Conservation (phyloP, 169 alveolate genomes). For the Plasmodium falciparum region DNA sequence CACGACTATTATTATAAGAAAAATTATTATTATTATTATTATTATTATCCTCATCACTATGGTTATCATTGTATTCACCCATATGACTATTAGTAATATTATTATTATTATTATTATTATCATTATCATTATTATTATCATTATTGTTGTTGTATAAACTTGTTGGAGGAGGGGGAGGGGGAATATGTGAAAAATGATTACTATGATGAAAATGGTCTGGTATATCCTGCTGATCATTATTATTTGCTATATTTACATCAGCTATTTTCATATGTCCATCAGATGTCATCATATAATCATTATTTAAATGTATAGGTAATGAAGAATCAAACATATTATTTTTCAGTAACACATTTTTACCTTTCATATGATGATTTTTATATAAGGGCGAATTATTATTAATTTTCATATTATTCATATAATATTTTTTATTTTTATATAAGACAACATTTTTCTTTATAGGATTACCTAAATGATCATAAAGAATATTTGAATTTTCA, state of each 20-base stretch:
- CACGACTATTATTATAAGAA: too few relatives aligned
- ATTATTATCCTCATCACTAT: not conserved
- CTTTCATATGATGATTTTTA: conserved; percentile 1
- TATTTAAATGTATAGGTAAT: not conserved
- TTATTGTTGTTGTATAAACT: not conserved
- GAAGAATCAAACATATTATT: conserved; percentile 4
- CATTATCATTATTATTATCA: not conserved
- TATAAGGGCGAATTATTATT: not conserved
- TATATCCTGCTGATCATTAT: not conserved
- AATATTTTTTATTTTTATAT: conserved; percentile 54
- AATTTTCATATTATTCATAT: conserved; percentile 3
- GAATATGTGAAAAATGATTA: conserved; percentile 3
- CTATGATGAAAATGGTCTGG: not conserved
- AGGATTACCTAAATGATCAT: not conserved
- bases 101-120: too few relatives aligned
- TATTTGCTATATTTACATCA: not conserved
- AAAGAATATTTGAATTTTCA: not conserved
- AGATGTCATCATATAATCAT: conserved; percentile 1
- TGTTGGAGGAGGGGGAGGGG: conserved; percentile 44
- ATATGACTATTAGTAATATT: not conserved
- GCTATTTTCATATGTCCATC: not conserved
- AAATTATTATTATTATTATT: too few relatives aligned
- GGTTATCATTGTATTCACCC: not conserved
- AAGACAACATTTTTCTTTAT: conserved; percentile 25
- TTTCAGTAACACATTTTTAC: not conserved